phyloP scores from a whole-genome alignment of 352 stramenopile genomes.

The Hyaloperonospora brassicae region DNA sequence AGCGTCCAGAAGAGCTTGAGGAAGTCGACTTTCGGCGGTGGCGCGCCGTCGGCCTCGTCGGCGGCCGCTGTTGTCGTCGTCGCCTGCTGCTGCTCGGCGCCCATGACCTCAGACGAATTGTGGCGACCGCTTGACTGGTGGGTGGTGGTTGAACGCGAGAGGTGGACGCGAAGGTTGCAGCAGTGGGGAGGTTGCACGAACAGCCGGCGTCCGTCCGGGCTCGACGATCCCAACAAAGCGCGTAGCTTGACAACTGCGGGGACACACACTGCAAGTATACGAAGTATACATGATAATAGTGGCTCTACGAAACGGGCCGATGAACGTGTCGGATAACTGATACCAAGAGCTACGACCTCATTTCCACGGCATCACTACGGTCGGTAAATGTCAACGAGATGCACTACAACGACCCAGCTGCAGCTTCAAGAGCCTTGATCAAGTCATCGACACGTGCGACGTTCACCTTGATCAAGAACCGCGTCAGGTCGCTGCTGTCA shows the following conservation, averaged over 20 bases:
- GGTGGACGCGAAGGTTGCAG: conserved; percentile 15
- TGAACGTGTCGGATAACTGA: too few species aligned
- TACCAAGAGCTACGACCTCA: too few species aligned
- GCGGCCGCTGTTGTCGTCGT: neutral
- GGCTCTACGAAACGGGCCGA: neutral
- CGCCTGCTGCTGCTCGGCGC: conserved; percentile 27
- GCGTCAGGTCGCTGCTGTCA: conserved; percentile 35
- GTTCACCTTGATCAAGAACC: conserved; percentile 77
- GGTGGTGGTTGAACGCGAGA: conserved; percentile 2
- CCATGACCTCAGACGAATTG: conserved; percentile 29
- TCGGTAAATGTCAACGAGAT: conserved; percentile 1
- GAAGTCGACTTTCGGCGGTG: conserved; percentile 50
- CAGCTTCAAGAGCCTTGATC: conserved; percentile 41
- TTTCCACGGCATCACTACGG: neutral
- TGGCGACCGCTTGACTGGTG: conserved; percentile 30
- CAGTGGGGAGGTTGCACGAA: conserved; percentile 12
- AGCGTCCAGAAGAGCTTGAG: conserved; percentile 86
- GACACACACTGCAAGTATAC: neutral
- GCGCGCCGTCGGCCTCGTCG: conserved; percentile 3
- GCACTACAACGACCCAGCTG: conserved; percentile 19
- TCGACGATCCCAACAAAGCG: too few species aligned
- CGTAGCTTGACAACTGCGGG: too few species aligned
- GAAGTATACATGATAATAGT: conserved; percentile 1
- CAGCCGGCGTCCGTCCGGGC: neutral
- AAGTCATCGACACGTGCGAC: conserved; percentile 56